These are phyloP conservation scores for Candida argentea DNA, from an alignment of 805 yeast genomes.

Conservation along the genomic window DNA sequence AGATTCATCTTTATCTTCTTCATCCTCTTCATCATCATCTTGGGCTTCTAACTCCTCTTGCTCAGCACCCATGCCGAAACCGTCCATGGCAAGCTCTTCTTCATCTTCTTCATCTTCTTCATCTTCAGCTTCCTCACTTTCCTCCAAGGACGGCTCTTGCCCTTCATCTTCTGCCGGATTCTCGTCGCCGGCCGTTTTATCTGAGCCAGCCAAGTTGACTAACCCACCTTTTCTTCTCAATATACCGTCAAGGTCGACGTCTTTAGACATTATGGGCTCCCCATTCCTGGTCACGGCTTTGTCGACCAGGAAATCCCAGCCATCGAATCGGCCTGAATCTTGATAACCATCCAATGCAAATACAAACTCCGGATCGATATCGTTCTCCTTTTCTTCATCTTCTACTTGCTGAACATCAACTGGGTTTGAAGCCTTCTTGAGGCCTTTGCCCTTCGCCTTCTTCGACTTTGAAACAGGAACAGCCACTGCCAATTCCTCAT, in stretches of 20 bases:
- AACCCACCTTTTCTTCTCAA: conserved; percentile 79
- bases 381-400: conserved; percentile 33
- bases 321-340: conserved; percentile 41
- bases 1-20: conserved; percentile 15
- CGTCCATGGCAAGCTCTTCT: conserved; percentile 30
- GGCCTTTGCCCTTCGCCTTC: conserved; percentile 9
- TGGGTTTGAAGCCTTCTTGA: conserved; percentile 12
- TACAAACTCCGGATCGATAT: conserved; percentile 62
- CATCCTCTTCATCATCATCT: conserved; percentile 25
- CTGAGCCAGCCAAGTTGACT: conserved; percentile 40
- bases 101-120: conserved; percentile 25
- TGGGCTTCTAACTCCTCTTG: conserved; percentile 19
- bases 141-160: conserved; percentile 14
- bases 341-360: conserved; percentile 59
- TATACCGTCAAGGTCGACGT: conserved; percentile 81
- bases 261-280: conserved; percentile 23
- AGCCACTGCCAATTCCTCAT: conserved; percentile 36
- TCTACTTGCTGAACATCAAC: too few relatives aligned
- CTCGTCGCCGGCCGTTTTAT: conserved; percentile 8
- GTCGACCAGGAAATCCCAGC: conserved; percentile 76
- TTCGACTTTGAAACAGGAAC: conserved; percentile 7
- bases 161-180: conserved; percentile 8
- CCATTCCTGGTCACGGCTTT: conserved; percentile 14
- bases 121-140: conserved; percentile 12
- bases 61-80: conserved; percentile 36